Percentiles rank a stretch among this genome's conserved stretches.
Conservation (phyloP, 2,329 filamentous ascomycete species). For the Aspergillus quadricinctus region DNA sequence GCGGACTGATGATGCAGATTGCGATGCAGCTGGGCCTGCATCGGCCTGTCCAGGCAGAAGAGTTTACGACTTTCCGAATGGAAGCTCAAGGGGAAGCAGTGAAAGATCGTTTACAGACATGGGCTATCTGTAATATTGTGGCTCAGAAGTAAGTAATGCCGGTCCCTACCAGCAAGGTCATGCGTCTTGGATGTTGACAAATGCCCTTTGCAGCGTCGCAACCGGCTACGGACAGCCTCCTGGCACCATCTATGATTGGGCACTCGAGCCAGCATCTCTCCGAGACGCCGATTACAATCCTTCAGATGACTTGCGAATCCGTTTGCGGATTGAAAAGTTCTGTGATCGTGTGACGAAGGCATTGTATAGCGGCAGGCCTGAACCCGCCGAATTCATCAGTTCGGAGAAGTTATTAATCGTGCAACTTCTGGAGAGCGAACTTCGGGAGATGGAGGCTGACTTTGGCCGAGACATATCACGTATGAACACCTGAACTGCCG, state of each 20-base stretch:
- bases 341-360: slow-evolving; percentile 54
- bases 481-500: slow-evolving; percentile 8
- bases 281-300: slow-evolving; percentile 44
- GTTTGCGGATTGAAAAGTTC: slow-evolving; percentile 55
- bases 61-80: slow-evolving; percentile 46
- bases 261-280: slow-evolving; percentile 43
- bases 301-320: slow-evolving; percentile 47
- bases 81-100: slow-evolving; percentile 57
- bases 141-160: slow-evolving; percentile 53
- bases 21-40: slow-evolving; percentile 62
- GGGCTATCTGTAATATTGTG: slow-evolving; percentile 63
- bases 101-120: slow-evolving; percentile 60
- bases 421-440: slow-evolving; percentile 41
- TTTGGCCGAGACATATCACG: slow-evolving; percentile 35
- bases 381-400: slow-evolving; percentile 46
- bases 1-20: slow-evolving; percentile 62
- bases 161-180: background rate
- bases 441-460: slow-evolving; percentile 51
- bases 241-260: slow-evolving; percentile 57
- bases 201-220: slow-evolving; percentile 46
- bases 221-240: slow-evolving; percentile 63
- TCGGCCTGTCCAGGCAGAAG: slow-evolving; percentile 57
- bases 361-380: slow-evolving; percentile 53
- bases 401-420: slow-evolving; percentile 42
- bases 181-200: slow-evolving; percentile 9